These are phyloP conservation scores for apple (Malus domestica) DNA, from an alignment of 306 rosid species.

Conservation along the genomic window DNA sequence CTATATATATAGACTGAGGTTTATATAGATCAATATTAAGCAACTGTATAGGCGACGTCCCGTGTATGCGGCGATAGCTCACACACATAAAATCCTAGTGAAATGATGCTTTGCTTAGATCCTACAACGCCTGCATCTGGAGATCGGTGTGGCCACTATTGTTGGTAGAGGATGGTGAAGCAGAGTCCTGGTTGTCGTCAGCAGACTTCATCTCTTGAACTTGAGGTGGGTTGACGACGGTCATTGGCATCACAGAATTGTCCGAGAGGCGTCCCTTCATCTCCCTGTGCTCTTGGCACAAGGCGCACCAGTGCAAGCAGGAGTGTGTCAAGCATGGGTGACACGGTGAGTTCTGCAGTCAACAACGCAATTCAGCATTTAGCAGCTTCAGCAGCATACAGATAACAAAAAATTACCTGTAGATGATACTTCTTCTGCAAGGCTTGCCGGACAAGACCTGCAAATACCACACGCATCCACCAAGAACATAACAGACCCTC, in stretches of 20 bases:
- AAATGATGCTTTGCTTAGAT: not conserved
- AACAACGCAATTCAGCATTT: not conserved
- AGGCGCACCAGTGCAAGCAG: conserved; percentile 92
- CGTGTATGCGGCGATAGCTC: not conserved
- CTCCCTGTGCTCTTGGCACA: conserved; percentile 98
- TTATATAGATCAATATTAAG: not conserved
- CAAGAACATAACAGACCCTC: conserved; percentile 90
- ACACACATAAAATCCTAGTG: not conserved
- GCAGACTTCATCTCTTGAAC: conserved; percentile 70
- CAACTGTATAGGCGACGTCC: not conserved
- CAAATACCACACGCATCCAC: conserved; percentile 95
- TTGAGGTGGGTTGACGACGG: conserved; percentile 76
- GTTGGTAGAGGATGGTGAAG: conserved; percentile 43
- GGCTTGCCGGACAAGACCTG: conserved; percentile 81
- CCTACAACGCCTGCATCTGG: conserved; percentile 83
- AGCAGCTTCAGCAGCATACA: not conserved
- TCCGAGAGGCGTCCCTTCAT: conserved; percentile 78
- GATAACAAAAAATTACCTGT: conserved; percentile 36
- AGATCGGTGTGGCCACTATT: conserved; percentile 47
- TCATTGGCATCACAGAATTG: conserved; percentile 52
- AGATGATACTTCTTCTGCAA: conserved; percentile 93
- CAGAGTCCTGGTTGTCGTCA: conserved; percentile 30
- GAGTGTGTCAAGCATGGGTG: conserved; percentile 91
- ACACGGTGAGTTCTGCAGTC: conserved; percentile 71
- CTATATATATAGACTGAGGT: not conserved